Conservation (phyloP, 2,329 filamentous ascomycete species). For the Cordyceps javanica region DNA sequence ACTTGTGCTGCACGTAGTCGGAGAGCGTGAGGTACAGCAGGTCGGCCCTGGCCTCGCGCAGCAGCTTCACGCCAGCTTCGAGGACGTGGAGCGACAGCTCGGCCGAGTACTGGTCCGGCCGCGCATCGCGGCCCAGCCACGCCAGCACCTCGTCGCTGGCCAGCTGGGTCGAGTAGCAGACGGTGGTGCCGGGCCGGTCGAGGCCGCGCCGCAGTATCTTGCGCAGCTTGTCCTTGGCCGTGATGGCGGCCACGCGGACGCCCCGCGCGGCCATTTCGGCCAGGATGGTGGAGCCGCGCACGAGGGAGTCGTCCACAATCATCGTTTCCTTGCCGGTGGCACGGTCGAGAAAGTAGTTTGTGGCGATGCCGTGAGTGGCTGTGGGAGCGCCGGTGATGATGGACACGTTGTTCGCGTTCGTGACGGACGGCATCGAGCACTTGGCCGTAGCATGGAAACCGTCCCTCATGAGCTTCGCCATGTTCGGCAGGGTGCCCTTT, state of each 20-base stretch:
- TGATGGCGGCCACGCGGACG: conserved; percentile 35
- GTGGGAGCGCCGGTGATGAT: conserved; percentile 37
- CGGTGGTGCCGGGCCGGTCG: conserved; percentile 20
- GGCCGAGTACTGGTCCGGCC: conserved; percentile 35
- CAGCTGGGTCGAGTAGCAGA: conserved; percentile 34
- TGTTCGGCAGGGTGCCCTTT: conserved; percentile 28
- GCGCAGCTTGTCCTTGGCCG: conserved; percentile 39
- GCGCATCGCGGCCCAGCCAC: conserved; percentile 28
- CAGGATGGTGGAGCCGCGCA: conserved; percentile 35
- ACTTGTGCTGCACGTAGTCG: conserved; percentile 39
- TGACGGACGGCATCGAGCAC: conserved; percentile 37
- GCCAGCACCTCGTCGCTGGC: conserved; percentile 29
- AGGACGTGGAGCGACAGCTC: conserved; percentile 38
- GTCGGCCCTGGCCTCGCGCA: conserved; percentile 32
- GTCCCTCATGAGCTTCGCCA: conserved; percentile 23
- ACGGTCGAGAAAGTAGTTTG: conserved; percentile 37
- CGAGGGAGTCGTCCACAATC: conserved; percentile 33
- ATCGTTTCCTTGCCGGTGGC: conserved; percentile 33
- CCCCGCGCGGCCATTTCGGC: conserved; percentile 32
- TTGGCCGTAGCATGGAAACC: conserved; percentile 34
- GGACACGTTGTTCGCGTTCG: conserved; percentile 39
- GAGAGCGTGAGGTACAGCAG: conserved; percentile 38
- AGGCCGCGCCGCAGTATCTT: conserved; percentile 33
- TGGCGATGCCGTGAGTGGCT: conserved; percentile 34
- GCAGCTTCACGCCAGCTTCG: conserved; percentile 35